phyloP scores from a whole-genome alignment of 192 early-diverging fungal species.

The Funneliformis mosseae region DNA sequence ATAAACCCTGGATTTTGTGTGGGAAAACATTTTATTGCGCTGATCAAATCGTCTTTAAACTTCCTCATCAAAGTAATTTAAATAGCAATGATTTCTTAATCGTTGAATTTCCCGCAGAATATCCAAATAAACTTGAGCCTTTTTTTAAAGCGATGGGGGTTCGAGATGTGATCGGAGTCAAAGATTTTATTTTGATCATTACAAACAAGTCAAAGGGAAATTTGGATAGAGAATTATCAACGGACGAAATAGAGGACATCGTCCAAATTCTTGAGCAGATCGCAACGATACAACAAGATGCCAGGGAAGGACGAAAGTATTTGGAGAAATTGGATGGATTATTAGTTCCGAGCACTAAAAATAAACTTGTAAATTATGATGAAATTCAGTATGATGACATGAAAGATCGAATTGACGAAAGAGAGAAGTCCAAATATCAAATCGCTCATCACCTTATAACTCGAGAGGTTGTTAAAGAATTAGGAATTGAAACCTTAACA shows the following conservation, averaged over 20 bases:
- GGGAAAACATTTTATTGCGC: background rate
- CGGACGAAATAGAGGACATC: background rate
- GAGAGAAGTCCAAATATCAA: background rate
- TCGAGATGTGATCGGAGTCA: background rate
- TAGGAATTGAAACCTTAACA: background rate
- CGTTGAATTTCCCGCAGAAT: too few relatives aligned
- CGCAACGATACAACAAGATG: background rate
- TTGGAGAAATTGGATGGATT: background rate
- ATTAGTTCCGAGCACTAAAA: background rate
- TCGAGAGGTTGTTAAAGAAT: background rate
- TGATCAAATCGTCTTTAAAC: too few relatives aligned
- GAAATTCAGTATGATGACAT: slow-evolving; percentile 15
- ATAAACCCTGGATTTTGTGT: background rate
- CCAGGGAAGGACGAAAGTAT: background rate
- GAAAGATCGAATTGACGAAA: background rate
- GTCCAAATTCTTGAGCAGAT: background rate
- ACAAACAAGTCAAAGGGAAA: background rate
- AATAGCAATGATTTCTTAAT: too few relatives aligned
- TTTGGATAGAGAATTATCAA: background rate
- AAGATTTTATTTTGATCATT: background rate
- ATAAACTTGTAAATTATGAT: background rate
- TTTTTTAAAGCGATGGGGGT: too few relatives aligned
- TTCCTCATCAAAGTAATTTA: too few relatives aligned
- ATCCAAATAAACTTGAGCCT: too few relatives aligned
- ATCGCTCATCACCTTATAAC: background rate